These are phyloP conservation scores for Orbilia brochopaga DNA, from an alignment of 2,329 filamentous ascomycete genomes.

Conservation along the genomic window DNA sequence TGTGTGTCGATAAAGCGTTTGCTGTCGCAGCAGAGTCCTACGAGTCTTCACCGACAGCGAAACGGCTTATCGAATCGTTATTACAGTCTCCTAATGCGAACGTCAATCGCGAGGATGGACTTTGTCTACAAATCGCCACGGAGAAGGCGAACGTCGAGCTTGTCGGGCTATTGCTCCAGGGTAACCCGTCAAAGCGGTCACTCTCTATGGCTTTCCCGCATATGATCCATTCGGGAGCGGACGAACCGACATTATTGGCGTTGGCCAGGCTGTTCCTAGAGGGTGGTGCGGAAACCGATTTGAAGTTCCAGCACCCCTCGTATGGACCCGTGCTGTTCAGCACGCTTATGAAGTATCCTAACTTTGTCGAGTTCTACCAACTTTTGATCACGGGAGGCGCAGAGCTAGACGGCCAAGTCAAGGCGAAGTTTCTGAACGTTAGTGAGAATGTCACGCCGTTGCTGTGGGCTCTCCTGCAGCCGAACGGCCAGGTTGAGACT, in stretches of 20 bases:
- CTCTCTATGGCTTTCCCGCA: conserved; percentile 43
- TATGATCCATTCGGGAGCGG: conserved; percentile 37
- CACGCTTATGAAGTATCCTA: conserved; percentile 38
- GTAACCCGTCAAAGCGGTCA: conserved; percentile 41
- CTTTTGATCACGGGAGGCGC: conserved; percentile 25
- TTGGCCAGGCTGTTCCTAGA: conserved; percentile 26
- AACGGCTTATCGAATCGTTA: conserved; percentile 33
- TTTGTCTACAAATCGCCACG: conserved; percentile 32
- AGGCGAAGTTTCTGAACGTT: conserved; percentile 38
- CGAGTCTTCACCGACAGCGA: conserved; percentile 30
- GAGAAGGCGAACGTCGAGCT: conserved; percentile 40
- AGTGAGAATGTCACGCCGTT: conserved; percentile 40
- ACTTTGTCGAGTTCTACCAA: conserved; percentile 36
- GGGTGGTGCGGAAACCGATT: conserved; percentile 32
- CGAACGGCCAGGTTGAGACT: conserved; percentile 14
- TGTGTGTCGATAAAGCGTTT: conserved; percentile 44
- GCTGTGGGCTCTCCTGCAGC: conserved; percentile 41
- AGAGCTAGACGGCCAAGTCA: conserved; percentile 31
- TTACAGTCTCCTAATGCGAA: conserved; percentile 37
- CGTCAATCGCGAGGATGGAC: conserved; percentile 43
- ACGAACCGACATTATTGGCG: conserved; percentile 29
- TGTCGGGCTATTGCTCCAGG: conserved; percentile 21
- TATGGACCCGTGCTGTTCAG: conserved; percentile 44
- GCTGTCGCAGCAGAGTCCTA: conserved; percentile 33
- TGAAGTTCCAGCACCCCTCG: conserved; percentile 41